Base-by-base conservation (phyloP, 75 land plant species). In the Selaginella tamariscina region DNA sequence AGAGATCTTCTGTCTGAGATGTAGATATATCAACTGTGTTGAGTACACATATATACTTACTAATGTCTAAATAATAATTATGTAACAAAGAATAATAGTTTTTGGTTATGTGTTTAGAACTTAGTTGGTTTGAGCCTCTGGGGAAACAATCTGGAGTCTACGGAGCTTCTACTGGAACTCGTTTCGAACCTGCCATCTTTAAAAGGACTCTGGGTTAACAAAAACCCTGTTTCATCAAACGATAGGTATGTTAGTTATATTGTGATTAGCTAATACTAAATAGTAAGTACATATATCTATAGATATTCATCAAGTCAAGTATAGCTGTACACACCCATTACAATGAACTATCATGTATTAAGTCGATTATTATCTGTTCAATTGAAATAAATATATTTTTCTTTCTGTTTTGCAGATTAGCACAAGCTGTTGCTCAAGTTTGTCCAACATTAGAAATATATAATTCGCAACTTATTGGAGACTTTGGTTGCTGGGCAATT, bases 151-250 rank as follows among this genome's bases (percentile, higher is more conserved):
- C 74, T 94, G 18, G 70, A 82, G 56, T 78, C 78, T 57, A 74
- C 63, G 49, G 91, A 89, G 29, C 65, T 64, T 0, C 77, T 94
- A 64, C 31, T 77, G 9, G 31, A 80, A 18, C 79, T 75, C 49
- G 55, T 89, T 33, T 33, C 81, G 5, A 77, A 83, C 59, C 78
- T 85, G 26, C 71, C 55, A 39, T 28, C 70, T 26, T 74, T 94
- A 33, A 78, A 76, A 74, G 91, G 90, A 31, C 77, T 94, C 21
- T 94, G 98, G 98, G 65, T 94, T 71, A 89, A 94, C 65, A 79
- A 83, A 67, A 94, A 91, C 70, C 96, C 96, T 39, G 77, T 85
- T 39, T 27, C 49, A 5, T 39, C 49, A 39, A 39, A 15, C 49
- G 49, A 39, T 5, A 15, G 5, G 49, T 39, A 39, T 5, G 49